phyloP scores from a whole-genome alignment of 805 yeast genomes.

The Nakazawaea pomicola region DNA sequence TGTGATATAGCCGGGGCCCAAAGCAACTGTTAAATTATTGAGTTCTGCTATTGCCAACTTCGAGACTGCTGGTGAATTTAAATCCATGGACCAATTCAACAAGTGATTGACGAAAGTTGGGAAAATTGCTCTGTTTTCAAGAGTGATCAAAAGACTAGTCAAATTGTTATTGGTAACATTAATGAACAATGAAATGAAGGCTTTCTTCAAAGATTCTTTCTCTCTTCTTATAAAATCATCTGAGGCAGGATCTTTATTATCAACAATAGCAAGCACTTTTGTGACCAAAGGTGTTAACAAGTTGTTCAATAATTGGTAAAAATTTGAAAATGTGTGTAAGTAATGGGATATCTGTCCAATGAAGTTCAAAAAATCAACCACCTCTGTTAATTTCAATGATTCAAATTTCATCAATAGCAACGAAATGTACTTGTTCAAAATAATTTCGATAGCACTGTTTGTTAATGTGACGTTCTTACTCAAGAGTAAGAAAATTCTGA shows the following conservation, averaged over 20 bases:
- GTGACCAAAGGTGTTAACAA: conserved; percentile 69
- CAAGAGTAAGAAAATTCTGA: conserved; percentile 78
- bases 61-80: conserved; percentile 58
- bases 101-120: conserved; percentile 59
- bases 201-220: conserved; percentile 58
- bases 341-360: conserved; percentile 83
- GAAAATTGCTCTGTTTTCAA: conserved; percentile 55
- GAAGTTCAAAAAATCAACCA: conserved; percentile 79
- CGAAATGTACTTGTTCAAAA: conserved; percentile 67
- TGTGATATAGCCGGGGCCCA: conserved; percentile 66
- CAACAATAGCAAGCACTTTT: conserved; percentile 45
- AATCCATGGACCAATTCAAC: conserved; percentile 59
- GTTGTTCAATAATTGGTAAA: conserved; percentile 70
- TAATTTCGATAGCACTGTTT: conserved; percentile 35
- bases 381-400: conserved; percentile 56
- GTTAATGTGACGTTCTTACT: conserved; percentile 38
- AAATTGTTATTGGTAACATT: conserved; percentile 72
- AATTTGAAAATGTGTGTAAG: conserved; percentile 58
- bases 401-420: conserved; percentile 53
- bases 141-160: conserved; percentile 70
- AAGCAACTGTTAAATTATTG: conserved; percentile 51
- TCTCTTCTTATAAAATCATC: conserved; percentile 44
- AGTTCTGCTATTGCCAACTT: conserved; percentile 68
- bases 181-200: conserved; percentile 65
- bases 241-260: conserved; percentile 18